Evolutionary conservation across 805 yeast genomes (phyloP).

Genomic region (Millerozyma miso): DNA sequence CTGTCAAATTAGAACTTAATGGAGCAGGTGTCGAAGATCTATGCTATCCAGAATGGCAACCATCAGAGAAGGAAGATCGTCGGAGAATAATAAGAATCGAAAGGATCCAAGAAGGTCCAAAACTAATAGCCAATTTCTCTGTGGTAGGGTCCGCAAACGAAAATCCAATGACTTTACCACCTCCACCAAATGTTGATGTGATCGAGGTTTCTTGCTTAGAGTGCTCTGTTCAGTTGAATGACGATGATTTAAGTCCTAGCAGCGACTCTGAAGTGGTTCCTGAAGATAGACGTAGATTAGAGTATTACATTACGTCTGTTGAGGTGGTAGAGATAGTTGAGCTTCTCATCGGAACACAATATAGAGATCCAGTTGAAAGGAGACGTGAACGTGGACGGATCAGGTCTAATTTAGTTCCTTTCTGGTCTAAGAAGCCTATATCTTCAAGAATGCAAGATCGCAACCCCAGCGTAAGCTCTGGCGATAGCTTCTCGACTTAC

Average conservation of each 20-base stretch:
- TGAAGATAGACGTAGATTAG: slow-evolving; percentile 9
- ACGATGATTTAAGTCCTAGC: slow-evolving; percentile 25
- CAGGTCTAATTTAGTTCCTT: slow-evolving; percentile 61
- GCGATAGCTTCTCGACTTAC: slow-evolving; percentile 13
- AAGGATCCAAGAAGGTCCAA: slow-evolving; percentile 46
- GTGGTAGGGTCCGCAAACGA: slow-evolving; percentile 50
- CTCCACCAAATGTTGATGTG: slow-evolving; percentile 43
- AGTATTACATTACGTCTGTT: slow-evolving; percentile 58
- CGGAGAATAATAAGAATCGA: slow-evolving; percentile 58
- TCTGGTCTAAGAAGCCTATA: slow-evolving; percentile 61
- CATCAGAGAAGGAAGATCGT: slow-evolving; percentile 42
- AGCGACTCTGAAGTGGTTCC: slow-evolving; percentile 19
- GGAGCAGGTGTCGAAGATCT: slow-evolving; percentile 46
- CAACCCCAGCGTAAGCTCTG: slow-evolving; percentile 4
- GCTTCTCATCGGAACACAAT: slow-evolving; percentile 49
- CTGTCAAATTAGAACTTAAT: slow-evolving; percentile 45
- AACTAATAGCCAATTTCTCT: slow-evolving; percentile 45
- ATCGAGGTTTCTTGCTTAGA: slow-evolving; percentile 60
- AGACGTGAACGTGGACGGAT: slow-evolving; percentile 65
- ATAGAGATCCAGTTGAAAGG: slow-evolving; percentile 44
- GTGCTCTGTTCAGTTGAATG: slow-evolving; percentile 29
- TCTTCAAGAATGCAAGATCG: slow-evolving; percentile 39
- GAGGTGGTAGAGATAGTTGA: slow-evolving; percentile 66
- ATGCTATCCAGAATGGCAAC: slow-evolving; percentile 50
- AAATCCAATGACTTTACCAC: slow-evolving; percentile 36